phyloP scores from a whole-genome alignment of 208 protist genomes.

The Angomonas ambiguus region DNA sequence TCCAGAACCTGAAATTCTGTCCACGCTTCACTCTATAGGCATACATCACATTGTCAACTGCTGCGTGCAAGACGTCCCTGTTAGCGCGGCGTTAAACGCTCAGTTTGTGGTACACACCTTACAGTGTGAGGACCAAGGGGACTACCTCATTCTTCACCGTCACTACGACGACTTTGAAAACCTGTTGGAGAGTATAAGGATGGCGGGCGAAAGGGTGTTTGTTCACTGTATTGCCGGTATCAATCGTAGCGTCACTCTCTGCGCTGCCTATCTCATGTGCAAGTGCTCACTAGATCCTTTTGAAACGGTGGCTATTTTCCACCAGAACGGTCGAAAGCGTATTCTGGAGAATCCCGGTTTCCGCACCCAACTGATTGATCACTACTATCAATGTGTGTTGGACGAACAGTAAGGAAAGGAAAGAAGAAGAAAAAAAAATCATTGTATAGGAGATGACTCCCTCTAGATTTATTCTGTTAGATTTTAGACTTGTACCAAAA shows the following conservation, averaged over 20 bases:
- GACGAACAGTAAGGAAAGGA: not conserved
- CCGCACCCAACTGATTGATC: slow-evolving; percentile 79
- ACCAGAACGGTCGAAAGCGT: slow-evolving; percentile 40
- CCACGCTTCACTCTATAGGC: slow-evolving; percentile 37
- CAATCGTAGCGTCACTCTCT: slow-evolving; percentile 83
- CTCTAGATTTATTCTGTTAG: too few relatives aligned
- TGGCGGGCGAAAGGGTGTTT: slow-evolving; percentile 54
- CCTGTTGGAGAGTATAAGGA: slow-evolving; percentile 30
- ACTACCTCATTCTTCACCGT: slow-evolving; percentile 82
- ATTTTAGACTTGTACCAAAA: not conserved
- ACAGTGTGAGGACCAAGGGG: slow-evolving; percentile 37
- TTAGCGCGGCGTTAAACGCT: slow-evolving; percentile 17
- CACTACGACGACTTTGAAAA: slow-evolving; percentile 63
- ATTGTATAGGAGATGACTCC: too few relatives aligned
- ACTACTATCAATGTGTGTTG: slow-evolving; percentile 47
- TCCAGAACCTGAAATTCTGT: slow-evolving; percentile 57
- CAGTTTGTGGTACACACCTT: slow-evolving; percentile 52
- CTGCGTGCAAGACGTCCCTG: slow-evolving; percentile 53
- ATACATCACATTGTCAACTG: slow-evolving; percentile 78
- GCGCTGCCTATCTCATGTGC: slow-evolving; percentile 77
- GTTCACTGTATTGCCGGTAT: slow-evolving; percentile 86
- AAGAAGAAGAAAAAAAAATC: not conserved
- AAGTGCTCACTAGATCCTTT: slow-evolving; percentile 38
- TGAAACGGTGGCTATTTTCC: slow-evolving; percentile 54
- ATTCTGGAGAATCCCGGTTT: slow-evolving; percentile 79